Conservation (phyloP, 495 filamentous ascomycete species). For the Penicillium desertorum region DNA sequence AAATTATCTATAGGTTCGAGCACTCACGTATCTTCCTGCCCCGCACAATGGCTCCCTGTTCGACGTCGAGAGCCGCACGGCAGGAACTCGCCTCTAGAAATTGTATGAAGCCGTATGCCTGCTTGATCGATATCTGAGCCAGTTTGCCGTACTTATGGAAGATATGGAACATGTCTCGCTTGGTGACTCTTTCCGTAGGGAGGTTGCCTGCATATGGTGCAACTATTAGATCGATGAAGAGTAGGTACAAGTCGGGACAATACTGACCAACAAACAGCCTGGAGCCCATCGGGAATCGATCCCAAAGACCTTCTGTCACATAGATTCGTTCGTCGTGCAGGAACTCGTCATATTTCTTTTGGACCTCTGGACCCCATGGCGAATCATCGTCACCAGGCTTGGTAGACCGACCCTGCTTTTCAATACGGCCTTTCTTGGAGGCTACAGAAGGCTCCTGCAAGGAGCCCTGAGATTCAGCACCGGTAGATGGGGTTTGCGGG, state of each 20-base stretch:
- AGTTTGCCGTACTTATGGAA: slow-evolving; percentile 85
- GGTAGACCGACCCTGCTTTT: slow-evolving; percentile 29
- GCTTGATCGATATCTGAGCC: slow-evolving; percentile 94
- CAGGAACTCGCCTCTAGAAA: slow-evolving; percentile 77
- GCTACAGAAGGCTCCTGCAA: slow-evolving; percentile 33
- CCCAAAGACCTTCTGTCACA: slow-evolving; percentile 88
- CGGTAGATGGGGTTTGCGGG: slow-evolving; percentile 44
- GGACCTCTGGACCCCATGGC: slow-evolving; percentile 59
- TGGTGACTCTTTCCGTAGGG: slow-evolving; percentile 87
- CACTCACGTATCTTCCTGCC: slow-evolving; percentile 90
- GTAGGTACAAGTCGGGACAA: background rate
- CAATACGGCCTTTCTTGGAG: slow-evolving; percentile 33
- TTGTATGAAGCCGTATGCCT: slow-evolving; percentile 96
- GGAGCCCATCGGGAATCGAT: slow-evolving; percentile 82
- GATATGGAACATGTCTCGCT: slow-evolving; percentile 86
- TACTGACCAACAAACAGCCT: slow-evolving; percentile 87
- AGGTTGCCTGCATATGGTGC: slow-evolving; percentile 69
- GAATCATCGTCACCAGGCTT: slow-evolving; percentile 47
- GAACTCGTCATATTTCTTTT: slow-evolving; percentile 81
- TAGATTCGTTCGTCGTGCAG: slow-evolving; percentile 74
- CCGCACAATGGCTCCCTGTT: slow-evolving; percentile 75
- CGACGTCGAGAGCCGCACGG: slow-evolving; percentile 64
- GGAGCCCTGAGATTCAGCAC: slow-evolving; percentile 32
- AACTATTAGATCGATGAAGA: slow-evolving; percentile 11
- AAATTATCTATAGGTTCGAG: background rate